Conservation (phyloP, 2,329 filamentous ascomycete species). For the Aspergillus thermomutatus region DNA sequence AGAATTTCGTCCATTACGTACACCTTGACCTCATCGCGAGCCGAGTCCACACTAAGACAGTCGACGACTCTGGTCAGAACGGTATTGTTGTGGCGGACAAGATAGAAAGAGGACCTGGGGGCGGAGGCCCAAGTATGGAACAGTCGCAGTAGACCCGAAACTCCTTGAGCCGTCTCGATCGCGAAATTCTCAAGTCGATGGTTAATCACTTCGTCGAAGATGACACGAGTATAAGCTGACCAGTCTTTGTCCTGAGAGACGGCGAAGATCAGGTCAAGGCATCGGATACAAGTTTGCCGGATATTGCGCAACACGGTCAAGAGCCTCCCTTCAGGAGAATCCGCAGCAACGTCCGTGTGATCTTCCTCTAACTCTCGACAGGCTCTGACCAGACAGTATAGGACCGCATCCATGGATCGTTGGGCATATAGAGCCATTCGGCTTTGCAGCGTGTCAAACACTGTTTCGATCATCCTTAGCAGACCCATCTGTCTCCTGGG, state of each 20-base stretch:
- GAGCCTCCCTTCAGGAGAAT: constrained; percentile 29
- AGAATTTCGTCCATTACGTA: constrained; percentile 75
- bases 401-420: constrained; percentile 68
- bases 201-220: constrained; percentile 72
- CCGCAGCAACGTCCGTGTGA: constrained; percentile 22
- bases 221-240: constrained; percentile 64
- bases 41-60: constrained; percentile 67
- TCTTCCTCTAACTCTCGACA: constrained; percentile 51
- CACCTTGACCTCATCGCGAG: constrained; percentile 81
- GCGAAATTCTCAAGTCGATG: constrained; percentile 76
- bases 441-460: constrained; percentile 78
- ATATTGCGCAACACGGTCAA: constrained; percentile 47
- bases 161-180: constrained; percentile 80
- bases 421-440: constrained; percentile 66
- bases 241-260: constrained; percentile 70
- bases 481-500: constrained; percentile 83
- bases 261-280: constrained; percentile 72
- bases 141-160: constrained; percentile 78
- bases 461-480: constrained; percentile 83
- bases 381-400: constrained; percentile 76
- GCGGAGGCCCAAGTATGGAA: constrained; percentile 77
- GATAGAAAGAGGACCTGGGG: constrained; percentile 63
- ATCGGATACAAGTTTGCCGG: constrained; percentile 67
- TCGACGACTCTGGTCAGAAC: constrained; percentile 70
- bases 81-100: constrained; percentile 58